These are phyloP conservation scores for Plasmodium falciparum DNA, from an alignment of 169 alveolate species.

Conservation along the genomic window DNA sequence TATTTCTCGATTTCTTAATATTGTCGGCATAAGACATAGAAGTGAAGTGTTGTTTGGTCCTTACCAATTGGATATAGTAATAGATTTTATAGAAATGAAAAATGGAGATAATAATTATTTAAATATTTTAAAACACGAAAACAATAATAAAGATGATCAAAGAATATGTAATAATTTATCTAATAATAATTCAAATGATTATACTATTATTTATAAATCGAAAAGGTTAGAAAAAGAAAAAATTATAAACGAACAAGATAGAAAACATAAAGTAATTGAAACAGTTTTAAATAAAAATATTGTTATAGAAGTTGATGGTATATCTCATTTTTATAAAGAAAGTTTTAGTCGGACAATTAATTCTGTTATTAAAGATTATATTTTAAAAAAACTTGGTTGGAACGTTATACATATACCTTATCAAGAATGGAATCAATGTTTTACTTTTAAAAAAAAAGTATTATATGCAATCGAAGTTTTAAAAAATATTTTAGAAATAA, in stretches of 20 bases:
- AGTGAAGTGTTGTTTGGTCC: constrained; percentile 75
- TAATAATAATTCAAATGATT: background rate
- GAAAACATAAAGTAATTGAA: background rate
- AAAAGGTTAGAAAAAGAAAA: constrained; percentile 5
- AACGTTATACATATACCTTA: constrained; percentile 65
- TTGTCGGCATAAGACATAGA: constrained; percentile 53
- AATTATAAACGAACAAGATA: background rate
- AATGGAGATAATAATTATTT: background rate
- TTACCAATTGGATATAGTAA: constrained; percentile 66
- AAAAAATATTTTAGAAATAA: constrained; percentile 11
- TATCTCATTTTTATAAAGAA: constrained; percentile 70
- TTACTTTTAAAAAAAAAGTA: constrained; percentile 47
- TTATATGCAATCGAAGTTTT: constrained; percentile 27
- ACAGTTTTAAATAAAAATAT: constrained; percentile 40
- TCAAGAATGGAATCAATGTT: constrained; percentile 77
- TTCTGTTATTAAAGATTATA: constrained; percentile 64
- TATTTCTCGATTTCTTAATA: constrained; percentile 34
- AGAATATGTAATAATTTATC: background rate
- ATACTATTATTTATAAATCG: constrained; percentile 10
- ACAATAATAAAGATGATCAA: background rate
- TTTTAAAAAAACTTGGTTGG: constrained; percentile 73
- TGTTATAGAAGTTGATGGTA: constrained; percentile 71
- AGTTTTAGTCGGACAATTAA: constrained; percentile 69
- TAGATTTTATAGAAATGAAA: constrained; percentile 29
- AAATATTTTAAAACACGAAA: background rate